Conservation (phyloP, 2,329 filamentous ascomycete species). For the Zasmidium angulare region DNA sequence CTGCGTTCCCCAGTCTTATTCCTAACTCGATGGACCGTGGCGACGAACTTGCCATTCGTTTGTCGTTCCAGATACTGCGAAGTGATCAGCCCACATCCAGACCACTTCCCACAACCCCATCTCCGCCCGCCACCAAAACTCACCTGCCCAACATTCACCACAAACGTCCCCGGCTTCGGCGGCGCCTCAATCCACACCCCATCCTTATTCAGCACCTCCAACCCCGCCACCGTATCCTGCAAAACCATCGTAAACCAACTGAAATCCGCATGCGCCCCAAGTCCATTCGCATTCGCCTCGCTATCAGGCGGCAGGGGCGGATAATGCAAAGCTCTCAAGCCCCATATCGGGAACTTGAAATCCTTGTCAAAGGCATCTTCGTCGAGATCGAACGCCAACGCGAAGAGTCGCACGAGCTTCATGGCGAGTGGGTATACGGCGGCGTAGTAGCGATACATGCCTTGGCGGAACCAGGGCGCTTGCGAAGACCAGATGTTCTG, state of each 20-base stretch:
- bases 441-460: conserved; percentile 36
- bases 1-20: conserved; percentile 42
- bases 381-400: conserved; percentile 34
- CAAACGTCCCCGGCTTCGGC: conserved; percentile 45
- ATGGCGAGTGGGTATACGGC: conserved; percentile 35
- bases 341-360: conserved; percentile 35
- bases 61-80: conserved; percentile 49
- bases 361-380: conserved; percentile 39
- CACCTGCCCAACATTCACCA: conserved; percentile 48
- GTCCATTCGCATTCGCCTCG: conserved; percentile 25
- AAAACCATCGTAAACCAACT: conserved; percentile 1
- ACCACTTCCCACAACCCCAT: not conserved
- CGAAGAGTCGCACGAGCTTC: conserved; percentile 39
- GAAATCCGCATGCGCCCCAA: conserved; percentile 32
- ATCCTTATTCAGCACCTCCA: conserved; percentile 46
- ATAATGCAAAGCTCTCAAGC: conserved; percentile 40
- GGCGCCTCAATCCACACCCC: conserved; percentile 45
- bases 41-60: conserved; percentile 44
- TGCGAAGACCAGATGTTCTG: conserved; percentile 35
- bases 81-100: conserved; percentile 43
- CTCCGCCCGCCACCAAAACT: not conserved
- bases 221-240: conserved; percentile 27
- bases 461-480: conserved; percentile 28
- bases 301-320: conserved; percentile 19
- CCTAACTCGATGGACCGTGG: conserved; percentile 48